Evolutionary conservation across 2,329 filamentous ascomycete genomes (phyloP), one percentile per base, ranked within the genome.

Genomic region (Zymoseptoria passerinii): DNA sequence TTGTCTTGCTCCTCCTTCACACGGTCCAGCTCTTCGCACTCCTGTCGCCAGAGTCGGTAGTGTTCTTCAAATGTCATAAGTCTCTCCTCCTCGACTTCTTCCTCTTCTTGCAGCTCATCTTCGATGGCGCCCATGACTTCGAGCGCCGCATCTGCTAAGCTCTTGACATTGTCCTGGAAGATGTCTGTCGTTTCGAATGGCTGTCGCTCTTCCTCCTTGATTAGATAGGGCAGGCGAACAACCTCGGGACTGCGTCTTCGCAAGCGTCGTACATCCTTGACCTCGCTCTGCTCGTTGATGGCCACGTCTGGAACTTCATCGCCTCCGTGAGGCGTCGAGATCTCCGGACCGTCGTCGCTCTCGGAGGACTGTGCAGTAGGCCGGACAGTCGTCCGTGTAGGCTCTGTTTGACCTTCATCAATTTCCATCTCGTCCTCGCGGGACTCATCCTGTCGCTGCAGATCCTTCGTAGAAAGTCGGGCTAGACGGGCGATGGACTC

Each of bases 191-290:
- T 74, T 13, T 77, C 77, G 2, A 78, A 62, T 5, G 76, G 74
- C 27, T 40, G 50, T 7, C 55, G 35, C 20, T 64, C 60, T 44
- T 63, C 59, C 6, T 56, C 56, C 56, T 78, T 78, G 28, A 71
- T 66, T 55, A 80, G 69, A 58, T 77, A 79, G 2, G 78, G 78
- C 4, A 80, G 67, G 13, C 67, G 68, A 48, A 75, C 73, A 4
- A 74, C 66, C 57, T 78, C 77, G 9, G 75, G 73, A 44, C 69
- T 73, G 6, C 67, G 66, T 51, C 75, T 71, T n/a, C 69, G 67
- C 10, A 64, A 48, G 9, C 59, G 59, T 35, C 65, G 57, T 44
- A 56, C 48, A 4, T 61, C 60, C n/a, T 51, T 28, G 49, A 53
- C 59, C 29, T 66, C 64, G 19, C 67, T 65, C 18, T 58, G 61